Percentiles rank a stretch among this genome's conserved stretches.
phyloP scores from a whole-genome alignment of 345 rosid species.

The Viola odorata region DNA sequence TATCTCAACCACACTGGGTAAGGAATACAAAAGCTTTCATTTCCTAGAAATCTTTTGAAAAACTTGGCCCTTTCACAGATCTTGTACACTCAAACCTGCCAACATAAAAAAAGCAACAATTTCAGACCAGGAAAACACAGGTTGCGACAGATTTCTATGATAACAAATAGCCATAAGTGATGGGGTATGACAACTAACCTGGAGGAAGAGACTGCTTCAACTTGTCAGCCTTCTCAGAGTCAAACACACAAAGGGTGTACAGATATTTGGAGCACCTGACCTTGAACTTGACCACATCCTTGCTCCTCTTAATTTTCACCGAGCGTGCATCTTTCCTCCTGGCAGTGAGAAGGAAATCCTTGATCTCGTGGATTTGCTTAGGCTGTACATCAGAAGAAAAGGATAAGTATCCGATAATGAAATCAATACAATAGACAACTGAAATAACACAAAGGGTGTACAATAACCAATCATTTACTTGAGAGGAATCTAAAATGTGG shows the following conservation, averaged over 20 bases:
- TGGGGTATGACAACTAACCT: conserved; percentile 31
- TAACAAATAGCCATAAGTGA: not conserved
- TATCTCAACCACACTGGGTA: not conserved
- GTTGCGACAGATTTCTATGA: not conserved
- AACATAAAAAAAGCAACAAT: not conserved
- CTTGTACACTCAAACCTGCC: conserved; percentile 85
- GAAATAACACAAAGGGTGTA: too few species aligned
- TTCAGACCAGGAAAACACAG: not conserved
- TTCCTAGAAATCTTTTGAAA: not conserved
- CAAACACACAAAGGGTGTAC: conserved; percentile 82
- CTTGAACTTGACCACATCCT: conserved; percentile 81
- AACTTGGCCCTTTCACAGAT: conserved; percentile 35
- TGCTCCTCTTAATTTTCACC: conserved; percentile 86
- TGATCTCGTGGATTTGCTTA: conserved; percentile 89
- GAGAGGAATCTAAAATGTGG: too few species aligned
- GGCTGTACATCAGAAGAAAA: conserved; percentile 40
- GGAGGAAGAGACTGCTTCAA: conserved; percentile 97
- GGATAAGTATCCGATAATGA: too few species aligned
- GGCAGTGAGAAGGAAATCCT: conserved; percentile 93
- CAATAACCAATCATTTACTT: too few species aligned
- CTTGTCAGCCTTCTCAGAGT: conserved; percentile 87
- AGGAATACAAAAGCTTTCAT: not conserved
- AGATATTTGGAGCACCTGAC: conserved; percentile 89
- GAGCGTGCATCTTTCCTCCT: conserved; percentile 93
- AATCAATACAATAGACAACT: not conserved